phyloP scores from a whole-genome alignment of 352 stramenopile genomes.

The Pythium aphanidermatum region DNA sequence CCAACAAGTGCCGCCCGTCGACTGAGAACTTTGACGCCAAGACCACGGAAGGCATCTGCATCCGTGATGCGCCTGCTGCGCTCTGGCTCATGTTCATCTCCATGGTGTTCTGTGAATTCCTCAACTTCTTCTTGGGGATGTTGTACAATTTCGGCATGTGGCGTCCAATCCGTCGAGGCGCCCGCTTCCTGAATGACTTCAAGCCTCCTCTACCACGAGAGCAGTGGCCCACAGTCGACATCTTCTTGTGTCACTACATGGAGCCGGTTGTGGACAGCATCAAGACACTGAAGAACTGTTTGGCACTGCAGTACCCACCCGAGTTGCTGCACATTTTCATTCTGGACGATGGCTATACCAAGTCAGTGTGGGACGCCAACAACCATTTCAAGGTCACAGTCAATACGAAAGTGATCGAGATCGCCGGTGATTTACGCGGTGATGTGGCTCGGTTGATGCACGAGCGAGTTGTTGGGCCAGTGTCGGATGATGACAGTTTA shows the following conservation, averaged over 20 bases:
- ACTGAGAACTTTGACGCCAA: conserved; percentile 63
- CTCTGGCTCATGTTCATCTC: conserved; percentile 83
- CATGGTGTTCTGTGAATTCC: conserved; percentile 83
- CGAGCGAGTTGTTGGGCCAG: conserved; percentile 74
- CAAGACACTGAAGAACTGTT: conserved; percentile 81
- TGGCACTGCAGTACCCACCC: conserved; percentile 83
- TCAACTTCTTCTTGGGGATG: conserved; percentile 84
- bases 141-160: conserved; percentile 91
- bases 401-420: conserved; percentile 88
- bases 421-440: conserved; percentile 73
- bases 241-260: conserved; percentile 89
- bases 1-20: conserved; percentile 46
- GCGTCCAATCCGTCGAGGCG: conserved; percentile 81
- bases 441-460: conserved; percentile 83
- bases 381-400: conserved; percentile 89
- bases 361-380: conserved; percentile 86
- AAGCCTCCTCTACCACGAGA: conserved; percentile 85
- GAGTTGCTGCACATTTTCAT: conserved; percentile 85
- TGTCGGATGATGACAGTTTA: conserved; percentile 65
- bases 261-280: conserved; percentile 81
- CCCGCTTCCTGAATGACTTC: conserved; percentile 87
- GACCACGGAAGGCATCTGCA: conserved; percentile 74
- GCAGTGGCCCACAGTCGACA: conserved; percentile 83
- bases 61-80: conserved; percentile 49
- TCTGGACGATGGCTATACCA: conserved; percentile 87